Conservation (phyloP, 2,329 filamentous ascomycete species). For the Neurospora crassa region DNA sequence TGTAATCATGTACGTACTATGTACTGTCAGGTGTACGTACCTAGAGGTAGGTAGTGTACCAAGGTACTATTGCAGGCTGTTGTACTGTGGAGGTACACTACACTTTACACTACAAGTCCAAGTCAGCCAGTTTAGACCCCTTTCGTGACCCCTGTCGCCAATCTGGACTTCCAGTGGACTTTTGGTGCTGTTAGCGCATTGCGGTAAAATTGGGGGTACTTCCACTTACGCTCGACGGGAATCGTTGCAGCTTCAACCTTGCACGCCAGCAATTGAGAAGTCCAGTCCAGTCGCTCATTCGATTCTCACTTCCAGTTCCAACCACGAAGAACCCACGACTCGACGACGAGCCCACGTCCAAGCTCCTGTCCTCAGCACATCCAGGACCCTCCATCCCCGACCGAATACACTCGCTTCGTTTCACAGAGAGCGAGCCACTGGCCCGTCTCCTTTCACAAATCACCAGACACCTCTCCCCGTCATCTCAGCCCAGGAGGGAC, state of each 20-base stretch:
- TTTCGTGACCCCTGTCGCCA: not conserved
- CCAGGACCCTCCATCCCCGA: not conserved
- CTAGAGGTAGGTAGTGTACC: too few relatives aligned
- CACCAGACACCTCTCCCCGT: not conserved
- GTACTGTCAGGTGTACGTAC: too few relatives aligned
- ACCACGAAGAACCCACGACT: not conserved
- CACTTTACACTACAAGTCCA: not conserved
- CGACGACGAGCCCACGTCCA: not conserved
- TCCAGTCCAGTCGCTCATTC: not conserved
- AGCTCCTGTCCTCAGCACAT: not conserved
- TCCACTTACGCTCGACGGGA: not conserved
- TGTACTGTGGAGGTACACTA: too few relatives aligned
- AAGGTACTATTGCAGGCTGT: too few relatives aligned
- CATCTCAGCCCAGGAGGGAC: not conserved
- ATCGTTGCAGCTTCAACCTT: not conserved
- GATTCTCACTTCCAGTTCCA: not conserved
- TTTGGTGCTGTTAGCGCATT: not conserved
- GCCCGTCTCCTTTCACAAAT: not conserved
- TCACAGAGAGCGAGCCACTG: not conserved
- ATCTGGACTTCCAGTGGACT: not conserved
- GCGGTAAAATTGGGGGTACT: not conserved
- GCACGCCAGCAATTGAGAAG: not conserved
- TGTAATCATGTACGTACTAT: not conserved
- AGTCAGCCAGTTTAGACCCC: not conserved
- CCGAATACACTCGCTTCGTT: not conserved